These are phyloP conservation scores for Rhododendron ferrugineum DNA, from an alignment of 148 eudicot species.

Conservation along the genomic window DNA sequence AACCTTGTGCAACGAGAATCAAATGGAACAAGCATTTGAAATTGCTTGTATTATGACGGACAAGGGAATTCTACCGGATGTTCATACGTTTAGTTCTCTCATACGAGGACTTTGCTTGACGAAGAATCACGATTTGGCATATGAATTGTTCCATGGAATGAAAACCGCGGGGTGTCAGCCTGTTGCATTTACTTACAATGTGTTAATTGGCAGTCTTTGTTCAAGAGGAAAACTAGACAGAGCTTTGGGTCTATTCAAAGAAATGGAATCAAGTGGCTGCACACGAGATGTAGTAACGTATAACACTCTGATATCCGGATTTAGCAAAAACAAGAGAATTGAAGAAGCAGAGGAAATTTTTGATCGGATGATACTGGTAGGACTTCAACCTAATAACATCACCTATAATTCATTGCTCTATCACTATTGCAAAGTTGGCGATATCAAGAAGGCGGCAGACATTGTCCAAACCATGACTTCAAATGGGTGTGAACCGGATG, in stretches of 20 bases:
- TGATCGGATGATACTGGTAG: constrained; percentile 94
- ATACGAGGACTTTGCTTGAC: constrained; percentile 88
- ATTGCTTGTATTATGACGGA: constrained; percentile 56
- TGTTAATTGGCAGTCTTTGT: constrained; percentile 72
- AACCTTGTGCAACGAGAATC: constrained; percentile 75
- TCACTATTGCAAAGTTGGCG: neutral
- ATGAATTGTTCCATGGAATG: constrained; percentile 71
- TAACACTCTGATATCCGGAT: neutral
- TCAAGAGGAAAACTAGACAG: constrained; percentile 55
- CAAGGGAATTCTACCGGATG: constrained; percentile 77
- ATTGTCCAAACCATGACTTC: neutral
- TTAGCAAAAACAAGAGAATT: neutral
- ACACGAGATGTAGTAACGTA: neutral
- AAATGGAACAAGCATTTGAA: constrained; percentile 80
- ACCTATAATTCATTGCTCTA: neutral
- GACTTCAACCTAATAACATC: constrained; percentile 60
- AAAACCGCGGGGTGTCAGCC: constrained; percentile 73
- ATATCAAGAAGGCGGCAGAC: neutral
- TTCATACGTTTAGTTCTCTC: constrained; percentile 77
- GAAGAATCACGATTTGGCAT: constrained; percentile 42
- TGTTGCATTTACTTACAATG: constrained; percentile 71
- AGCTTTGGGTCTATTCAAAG: constrained; percentile 63
- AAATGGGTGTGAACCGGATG: constrained; percentile 92
- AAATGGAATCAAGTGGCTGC: constrained; percentile 75
- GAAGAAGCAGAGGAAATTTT: constrained; percentile 82